Conservation (phyloP, 2,329 filamentous ascomycete genomes). For the Lasiodiplodia citricola region DNA sequence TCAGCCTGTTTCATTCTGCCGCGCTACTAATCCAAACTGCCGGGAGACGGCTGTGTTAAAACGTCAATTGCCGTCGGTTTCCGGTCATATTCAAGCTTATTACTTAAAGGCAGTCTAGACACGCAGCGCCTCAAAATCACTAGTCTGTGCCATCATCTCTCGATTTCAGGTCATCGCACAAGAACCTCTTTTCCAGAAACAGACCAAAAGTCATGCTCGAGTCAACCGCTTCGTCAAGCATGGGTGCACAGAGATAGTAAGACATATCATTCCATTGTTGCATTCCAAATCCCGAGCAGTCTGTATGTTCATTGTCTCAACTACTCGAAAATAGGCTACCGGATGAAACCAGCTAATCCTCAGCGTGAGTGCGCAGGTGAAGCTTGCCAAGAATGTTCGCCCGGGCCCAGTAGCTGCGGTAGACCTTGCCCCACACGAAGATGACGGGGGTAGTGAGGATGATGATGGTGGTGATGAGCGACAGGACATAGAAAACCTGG, state of each 20-base stretch:
- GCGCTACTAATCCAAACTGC: too few species aligned
- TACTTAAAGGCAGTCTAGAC: not conserved
- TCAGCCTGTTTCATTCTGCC: not conserved
- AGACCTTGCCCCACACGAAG: constrained; percentile 43
- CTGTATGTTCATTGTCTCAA: too few species aligned
- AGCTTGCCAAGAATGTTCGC: constrained; percentile 41
- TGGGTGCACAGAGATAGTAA: not conserved
- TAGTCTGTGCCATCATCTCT: not conserved
- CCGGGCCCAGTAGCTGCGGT: constrained; percentile 42
- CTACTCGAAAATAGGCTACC: too few species aligned
- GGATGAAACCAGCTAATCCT: not conserved
- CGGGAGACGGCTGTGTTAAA: not conserved
- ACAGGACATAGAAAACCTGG: constrained; percentile 47
- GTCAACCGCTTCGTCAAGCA: not conserved
- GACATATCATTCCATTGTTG: not conserved
- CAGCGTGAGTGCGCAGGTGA: constrained; percentile 31
- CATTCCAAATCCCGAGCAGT: not conserved
- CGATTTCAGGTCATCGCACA: not conserved
- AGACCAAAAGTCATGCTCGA: not conserved
- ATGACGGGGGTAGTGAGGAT: constrained; percentile 37
- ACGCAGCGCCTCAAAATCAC: not conserved
- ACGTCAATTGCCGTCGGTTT: not conserved
- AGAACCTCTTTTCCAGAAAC: not conserved
- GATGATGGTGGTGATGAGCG: constrained; percentile 36
- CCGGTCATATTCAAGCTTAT: not conserved